These are phyloP conservation scores for Sporothrix inflata DNA, from an alignment of 2,329 filamentous ascomycete species.

Conservation along the genomic window DNA sequence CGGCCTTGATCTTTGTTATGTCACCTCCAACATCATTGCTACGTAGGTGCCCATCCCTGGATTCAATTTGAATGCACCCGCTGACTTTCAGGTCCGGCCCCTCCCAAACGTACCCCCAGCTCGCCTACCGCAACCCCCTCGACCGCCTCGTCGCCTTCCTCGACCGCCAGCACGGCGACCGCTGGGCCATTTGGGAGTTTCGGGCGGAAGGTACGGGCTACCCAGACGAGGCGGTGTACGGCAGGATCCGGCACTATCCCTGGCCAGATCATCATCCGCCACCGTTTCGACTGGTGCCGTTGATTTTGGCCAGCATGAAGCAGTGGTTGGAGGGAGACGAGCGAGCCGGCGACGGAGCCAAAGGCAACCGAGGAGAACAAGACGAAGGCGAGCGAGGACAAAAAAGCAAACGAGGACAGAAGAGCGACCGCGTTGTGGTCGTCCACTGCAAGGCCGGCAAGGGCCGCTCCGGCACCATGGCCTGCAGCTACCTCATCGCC, in stretches of 20 bases:
- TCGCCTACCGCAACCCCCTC: conserved; percentile 91
- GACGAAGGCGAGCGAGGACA: conserved; percentile 25
- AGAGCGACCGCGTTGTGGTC: conserved; percentile 69
- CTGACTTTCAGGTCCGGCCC: conserved; percentile 78
- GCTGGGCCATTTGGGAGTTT: conserved; percentile 99
- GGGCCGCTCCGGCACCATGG: conserved; percentile 84
- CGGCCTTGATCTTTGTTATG: conserved; percentile 92
- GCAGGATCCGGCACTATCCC: conserved; percentile 85
- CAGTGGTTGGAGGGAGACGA: conserved; percentile 72
- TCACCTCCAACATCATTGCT: conserved; percentile 76
- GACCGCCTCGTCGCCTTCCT: conserved; percentile 86
- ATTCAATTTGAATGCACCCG: no score
- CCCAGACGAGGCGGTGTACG: conserved; percentile 85
- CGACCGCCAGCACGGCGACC: conserved; percentile 76
- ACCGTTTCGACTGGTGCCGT: conserved; percentile 83
- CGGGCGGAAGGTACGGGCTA: conserved; percentile 96
- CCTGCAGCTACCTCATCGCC: conserved; percentile 86
- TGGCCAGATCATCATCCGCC: conserved; percentile 98
- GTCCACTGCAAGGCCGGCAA: conserved; percentile 98
- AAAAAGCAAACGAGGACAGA: background rate
- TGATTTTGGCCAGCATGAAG: conserved; percentile 90
- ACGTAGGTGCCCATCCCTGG: no score
- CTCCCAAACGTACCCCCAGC: conserved; percentile 83
- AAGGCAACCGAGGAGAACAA: conserved; percentile 25
- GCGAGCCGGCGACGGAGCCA: conserved; percentile 4